A percentile compares a stretch with the other conserved stretches of the same genome.
Evolutionary conservation across 257 asterid species (phyloP).

Genomic region (Henckelia pumila): DNA sequence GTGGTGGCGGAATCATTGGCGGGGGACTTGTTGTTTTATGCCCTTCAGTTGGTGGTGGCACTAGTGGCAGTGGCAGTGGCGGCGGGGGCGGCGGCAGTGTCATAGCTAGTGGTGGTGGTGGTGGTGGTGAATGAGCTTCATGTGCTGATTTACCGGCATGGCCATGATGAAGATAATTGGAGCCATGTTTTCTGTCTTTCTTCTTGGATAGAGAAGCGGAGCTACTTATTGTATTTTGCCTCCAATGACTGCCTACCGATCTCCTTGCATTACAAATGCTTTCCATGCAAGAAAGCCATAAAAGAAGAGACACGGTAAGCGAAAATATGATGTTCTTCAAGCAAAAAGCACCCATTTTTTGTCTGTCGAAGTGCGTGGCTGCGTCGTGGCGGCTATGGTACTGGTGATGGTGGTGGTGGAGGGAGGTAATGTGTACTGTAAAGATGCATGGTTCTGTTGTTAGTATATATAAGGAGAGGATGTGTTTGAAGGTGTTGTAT

Average conservation of each 20-base stretch:
- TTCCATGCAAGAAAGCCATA: conserved; percentile 53
- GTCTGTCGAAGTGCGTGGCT: background rate
- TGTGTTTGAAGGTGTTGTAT: background rate
- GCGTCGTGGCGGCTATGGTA: background rate
- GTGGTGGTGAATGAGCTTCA: conserved; percentile 35
- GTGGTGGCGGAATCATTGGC: conserved; percentile 35
- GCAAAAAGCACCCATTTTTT: conserved; percentile 46
- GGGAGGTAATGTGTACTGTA: conserved; percentile 24
- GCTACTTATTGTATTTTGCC: conserved; percentile 28
- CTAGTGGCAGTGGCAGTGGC: conserved; percentile 14
- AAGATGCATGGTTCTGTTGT: conserved; percentile 3
- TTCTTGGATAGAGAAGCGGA: conserved; percentile 51
- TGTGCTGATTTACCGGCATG: conserved; percentile 47
- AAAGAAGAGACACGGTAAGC: conserved; percentile 37
- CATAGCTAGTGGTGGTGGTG: conserved; percentile 19
- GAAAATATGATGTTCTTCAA: conserved; percentile 48
- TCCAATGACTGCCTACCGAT: conserved; percentile 56
- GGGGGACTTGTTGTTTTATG: conserved; percentile 8
- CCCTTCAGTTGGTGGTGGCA: conserved; percentile 30
- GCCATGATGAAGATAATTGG: conserved; percentile 38
- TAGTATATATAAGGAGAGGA: too few relatives aligned
- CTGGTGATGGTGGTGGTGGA: conserved; percentile 10
- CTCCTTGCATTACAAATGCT: conserved; percentile 61
- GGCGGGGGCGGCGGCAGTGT: background rate
- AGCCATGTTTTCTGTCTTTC: conserved; percentile 51